Evolutionary conservation across 805 yeast species (phyloP).

Genomic region (Suhomyces xylopsoci): DNA sequence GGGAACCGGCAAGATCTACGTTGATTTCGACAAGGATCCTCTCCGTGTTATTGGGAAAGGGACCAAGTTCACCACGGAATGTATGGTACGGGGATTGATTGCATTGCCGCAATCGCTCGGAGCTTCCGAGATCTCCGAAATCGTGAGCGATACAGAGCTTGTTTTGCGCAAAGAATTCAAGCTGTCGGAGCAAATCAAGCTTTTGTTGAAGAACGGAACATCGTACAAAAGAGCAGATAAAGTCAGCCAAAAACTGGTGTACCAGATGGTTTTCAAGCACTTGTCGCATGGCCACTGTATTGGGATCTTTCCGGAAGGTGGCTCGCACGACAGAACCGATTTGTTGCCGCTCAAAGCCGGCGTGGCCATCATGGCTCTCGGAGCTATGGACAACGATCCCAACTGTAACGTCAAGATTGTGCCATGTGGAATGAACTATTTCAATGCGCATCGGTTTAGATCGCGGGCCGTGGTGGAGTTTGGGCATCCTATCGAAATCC

Average conservation of each 20-base stretch:
- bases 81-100: slow-evolving; percentile 62
- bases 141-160: slow-evolving; percentile 71
- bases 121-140: slow-evolving; percentile 62
- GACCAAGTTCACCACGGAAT: slow-evolving; percentile 64
- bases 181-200: slow-evolving; percentile 42
- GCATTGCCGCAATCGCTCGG: slow-evolving; percentile 81
- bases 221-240: slow-evolving; percentile 71
- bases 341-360: slow-evolving; percentile 93
- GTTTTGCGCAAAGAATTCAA: slow-evolving; percentile 67
- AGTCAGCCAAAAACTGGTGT: slow-evolving; percentile 83
- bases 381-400: slow-evolving; percentile 80
- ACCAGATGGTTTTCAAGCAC: slow-evolving; percentile 80
- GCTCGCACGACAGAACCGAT: slow-evolving; percentile 93
- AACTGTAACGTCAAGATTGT: slow-evolving; percentile 79
- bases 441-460: slow-evolving; percentile 92
- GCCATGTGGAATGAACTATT: slow-evolving; percentile 97
- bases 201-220: slow-evolving; percentile 50
- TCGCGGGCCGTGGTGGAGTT: slow-evolving; percentile 94
- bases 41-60: slow-evolving; percentile 58
- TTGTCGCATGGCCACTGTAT: slow-evolving; percentile 75
- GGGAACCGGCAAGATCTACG: slow-evolving; percentile 64
- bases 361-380: slow-evolving; percentile 96
- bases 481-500: slow-evolving; percentile 79
- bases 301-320: slow-evolving; percentile 98
- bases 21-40: slow-evolving; percentile 53